Percentiles rank a stretch among this genome's conserved stretches.
These are phyloP conservation scores for Alloascoidea hylecoeti DNA, from an alignment of 805 yeast species.

Conservation along the genomic window DNA sequence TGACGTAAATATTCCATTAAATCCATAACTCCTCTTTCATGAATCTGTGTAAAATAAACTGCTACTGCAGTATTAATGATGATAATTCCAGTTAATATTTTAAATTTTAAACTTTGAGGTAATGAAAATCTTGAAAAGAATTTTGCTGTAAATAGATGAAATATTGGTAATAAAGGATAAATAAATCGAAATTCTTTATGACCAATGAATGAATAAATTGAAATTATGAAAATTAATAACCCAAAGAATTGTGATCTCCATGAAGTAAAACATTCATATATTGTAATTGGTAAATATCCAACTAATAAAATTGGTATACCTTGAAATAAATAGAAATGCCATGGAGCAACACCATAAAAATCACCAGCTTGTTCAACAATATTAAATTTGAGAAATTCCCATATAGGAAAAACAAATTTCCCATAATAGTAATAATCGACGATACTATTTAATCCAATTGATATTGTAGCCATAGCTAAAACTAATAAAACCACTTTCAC, in stretches of 20 bases:
- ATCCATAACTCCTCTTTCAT: slow-evolving; percentile 78
- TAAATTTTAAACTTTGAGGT: slow-evolving; percentile 3
- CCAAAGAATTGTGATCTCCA: slow-evolving; percentile 13
- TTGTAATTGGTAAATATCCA: slow-evolving; percentile 48
- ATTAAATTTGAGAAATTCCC: slow-evolving; percentile 66
- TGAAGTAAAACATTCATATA: slow-evolving; percentile 23
- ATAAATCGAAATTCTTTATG: slow-evolving; percentile 92
- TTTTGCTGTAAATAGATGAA: slow-evolving; percentile 36
- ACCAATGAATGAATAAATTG: slow-evolving; percentile 45
- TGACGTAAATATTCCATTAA: slow-evolving; percentile 36
- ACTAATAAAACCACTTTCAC: slow-evolving; percentile 10
- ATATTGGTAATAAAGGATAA: slow-evolving; percentile 70
- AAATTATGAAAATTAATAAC: slow-evolving; percentile 27
- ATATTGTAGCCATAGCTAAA: slow-evolving; percentile 11
- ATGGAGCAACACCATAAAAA: slow-evolving; percentile 76
- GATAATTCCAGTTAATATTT: slow-evolving; percentile 10
- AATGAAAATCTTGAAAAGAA: slow-evolving; percentile 4
- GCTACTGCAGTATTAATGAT: slow-evolving; percentile 28
- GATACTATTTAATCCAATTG: slow-evolving; percentile 22
- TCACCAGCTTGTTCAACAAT: slow-evolving; percentile 56
- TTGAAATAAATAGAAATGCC: slow-evolving; percentile 76
- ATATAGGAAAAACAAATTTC: slow-evolving; percentile 34
- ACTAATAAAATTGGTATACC: slow-evolving; percentile 68
- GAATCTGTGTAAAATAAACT: slow-evolving; percentile 42
- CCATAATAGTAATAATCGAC: slow-evolving; percentile 54